These are phyloP conservation scores for Orbilia javanica DNA, from an alignment of 2,329 filamentous ascomycete genomes.

Conservation along the genomic window DNA sequence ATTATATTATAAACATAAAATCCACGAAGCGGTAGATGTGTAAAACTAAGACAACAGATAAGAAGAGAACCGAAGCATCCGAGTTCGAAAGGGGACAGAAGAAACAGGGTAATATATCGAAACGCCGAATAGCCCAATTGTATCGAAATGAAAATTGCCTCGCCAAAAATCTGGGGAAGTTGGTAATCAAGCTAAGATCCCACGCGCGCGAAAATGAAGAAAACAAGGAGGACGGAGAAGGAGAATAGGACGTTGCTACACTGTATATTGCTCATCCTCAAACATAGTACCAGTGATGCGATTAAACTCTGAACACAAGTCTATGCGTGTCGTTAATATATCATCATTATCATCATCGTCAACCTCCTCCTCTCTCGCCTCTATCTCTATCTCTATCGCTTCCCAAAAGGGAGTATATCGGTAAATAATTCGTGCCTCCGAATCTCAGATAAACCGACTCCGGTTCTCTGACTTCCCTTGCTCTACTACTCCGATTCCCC, in stretches of 20 bases:
- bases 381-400: conserved; percentile 5
- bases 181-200: background rate
- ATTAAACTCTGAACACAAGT: background rate
- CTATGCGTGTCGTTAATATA: background rate
- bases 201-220: background rate
- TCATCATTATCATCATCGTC: background rate
- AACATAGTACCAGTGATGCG: background rate
- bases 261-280: background rate
- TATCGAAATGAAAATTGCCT: conserved; percentile 15
- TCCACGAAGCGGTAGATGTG: background rate
- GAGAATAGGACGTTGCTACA: no score
- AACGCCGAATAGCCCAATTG: conserved; percentile 19
- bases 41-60: background rate
- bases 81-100: background rate
- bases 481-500: background rate
- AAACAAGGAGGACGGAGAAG: no score
- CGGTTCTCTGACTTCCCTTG: conserved; percentile 17
- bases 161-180: background rate
- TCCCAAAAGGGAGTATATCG: conserved; percentile 40
- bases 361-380: background rate
- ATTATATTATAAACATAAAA: conserved; percentile 7
- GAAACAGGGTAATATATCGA: background rate
- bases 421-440: conserved; percentile 47
- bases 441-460: conserved; percentile 43
- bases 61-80: background rate